Conservation (phyloP, 768 basidiomycete species). For the Fistulinella prunicolor region DNA sequence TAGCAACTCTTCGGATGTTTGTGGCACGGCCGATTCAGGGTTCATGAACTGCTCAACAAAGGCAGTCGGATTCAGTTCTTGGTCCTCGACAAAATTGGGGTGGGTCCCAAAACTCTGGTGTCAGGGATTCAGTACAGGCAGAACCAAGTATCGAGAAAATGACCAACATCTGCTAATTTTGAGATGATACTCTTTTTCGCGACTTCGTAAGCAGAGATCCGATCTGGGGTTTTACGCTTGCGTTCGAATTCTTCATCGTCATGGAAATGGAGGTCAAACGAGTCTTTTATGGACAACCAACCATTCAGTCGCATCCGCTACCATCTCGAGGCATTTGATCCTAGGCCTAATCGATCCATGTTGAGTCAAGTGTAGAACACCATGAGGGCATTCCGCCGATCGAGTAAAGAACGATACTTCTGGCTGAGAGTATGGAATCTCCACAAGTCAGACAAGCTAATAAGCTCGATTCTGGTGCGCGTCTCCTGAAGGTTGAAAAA, state of each 20-base stretch:
- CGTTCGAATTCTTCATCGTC: slow-evolving; percentile 61
- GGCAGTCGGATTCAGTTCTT: slow-evolving; percentile 70
- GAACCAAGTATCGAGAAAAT: neutral
- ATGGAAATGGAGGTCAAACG: slow-evolving; percentile 62
- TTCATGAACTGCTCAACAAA: slow-evolving; percentile 87
- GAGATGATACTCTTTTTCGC: slow-evolving; percentile 76
- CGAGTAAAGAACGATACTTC: slow-evolving; percentile 82
- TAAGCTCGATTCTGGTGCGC: slow-evolving; percentile 60
- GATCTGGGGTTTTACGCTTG: slow-evolving; percentile 80
- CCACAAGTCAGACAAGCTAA: slow-evolving; percentile 84
- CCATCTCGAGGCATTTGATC: slow-evolving; percentile 81
- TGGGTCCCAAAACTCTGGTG: slow-evolving; percentile 81
- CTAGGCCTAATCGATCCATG: slow-evolving; percentile 59
- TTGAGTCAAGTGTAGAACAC: slow-evolving; percentile 67
- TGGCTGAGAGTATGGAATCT: slow-evolving; percentile 82
- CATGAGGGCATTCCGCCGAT: slow-evolving; percentile 62
- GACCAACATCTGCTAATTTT: slow-evolving; percentile 74
- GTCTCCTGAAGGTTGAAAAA: slow-evolving; percentile 71
- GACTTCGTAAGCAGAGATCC: slow-evolving; percentile 79
- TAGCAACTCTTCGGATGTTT: slow-evolving; percentile 64
- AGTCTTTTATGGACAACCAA: slow-evolving; percentile 71
- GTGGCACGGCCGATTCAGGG: slow-evolving; percentile 56
- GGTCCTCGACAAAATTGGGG: slow-evolving; percentile 75
- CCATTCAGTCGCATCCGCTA: slow-evolving; percentile 92
- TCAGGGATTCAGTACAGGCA: neutral